phyloP scores from a whole-genome alignment of 495 filamentous ascomycete species.

The Wilcoxina mikolae region DNA sequence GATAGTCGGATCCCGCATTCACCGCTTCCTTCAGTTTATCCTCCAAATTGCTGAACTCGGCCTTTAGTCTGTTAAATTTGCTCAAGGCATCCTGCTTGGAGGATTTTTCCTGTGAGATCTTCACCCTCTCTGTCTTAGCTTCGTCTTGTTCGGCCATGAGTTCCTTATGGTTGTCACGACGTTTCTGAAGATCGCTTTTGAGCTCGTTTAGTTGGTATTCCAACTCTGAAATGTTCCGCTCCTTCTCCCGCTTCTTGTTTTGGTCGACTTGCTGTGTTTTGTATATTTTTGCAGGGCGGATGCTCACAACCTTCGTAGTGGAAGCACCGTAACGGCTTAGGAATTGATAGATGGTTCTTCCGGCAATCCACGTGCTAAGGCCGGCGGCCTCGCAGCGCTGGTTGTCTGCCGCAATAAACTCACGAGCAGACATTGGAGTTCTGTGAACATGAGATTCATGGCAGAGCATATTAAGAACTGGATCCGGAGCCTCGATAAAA shows the following conservation, averaged over 20 bases:
- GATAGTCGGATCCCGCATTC: constrained; percentile 15
- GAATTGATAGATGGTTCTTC: constrained; percentile 6
- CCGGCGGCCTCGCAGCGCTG: constrained; percentile 38
- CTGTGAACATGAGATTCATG: constrained; percentile 47
- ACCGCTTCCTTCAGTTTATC: constrained; percentile 18
- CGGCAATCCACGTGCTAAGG: constrained; percentile 23
- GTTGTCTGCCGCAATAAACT: constrained; percentile 50
- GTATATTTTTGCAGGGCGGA: constrained; percentile 18
- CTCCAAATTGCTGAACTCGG: constrained; percentile 19
- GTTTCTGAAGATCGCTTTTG: constrained; percentile 23
- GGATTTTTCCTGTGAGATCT: constrained; percentile 22
- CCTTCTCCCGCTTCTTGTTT: constrained; percentile 29
- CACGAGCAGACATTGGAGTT: constrained; percentile 45
- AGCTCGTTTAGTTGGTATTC: constrained; percentile 33
- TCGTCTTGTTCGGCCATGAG: not conserved
- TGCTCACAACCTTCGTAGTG: constrained; percentile 9
- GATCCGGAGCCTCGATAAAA: constrained; percentile 62
- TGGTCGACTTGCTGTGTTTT: constrained; percentile 23
- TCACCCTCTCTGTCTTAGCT: not conserved
- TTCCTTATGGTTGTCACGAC: not conserved
- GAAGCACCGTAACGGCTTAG: constrained; percentile 12
- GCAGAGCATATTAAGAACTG: constrained; percentile 78
- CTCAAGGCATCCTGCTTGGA: constrained; percentile 17
- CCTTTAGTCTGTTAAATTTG: constrained; percentile 17
- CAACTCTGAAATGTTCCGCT: constrained; percentile 27